phyloP scores from a whole-genome alignment of 23 red algal species.

The Pyropia yezoensis region DNA sequence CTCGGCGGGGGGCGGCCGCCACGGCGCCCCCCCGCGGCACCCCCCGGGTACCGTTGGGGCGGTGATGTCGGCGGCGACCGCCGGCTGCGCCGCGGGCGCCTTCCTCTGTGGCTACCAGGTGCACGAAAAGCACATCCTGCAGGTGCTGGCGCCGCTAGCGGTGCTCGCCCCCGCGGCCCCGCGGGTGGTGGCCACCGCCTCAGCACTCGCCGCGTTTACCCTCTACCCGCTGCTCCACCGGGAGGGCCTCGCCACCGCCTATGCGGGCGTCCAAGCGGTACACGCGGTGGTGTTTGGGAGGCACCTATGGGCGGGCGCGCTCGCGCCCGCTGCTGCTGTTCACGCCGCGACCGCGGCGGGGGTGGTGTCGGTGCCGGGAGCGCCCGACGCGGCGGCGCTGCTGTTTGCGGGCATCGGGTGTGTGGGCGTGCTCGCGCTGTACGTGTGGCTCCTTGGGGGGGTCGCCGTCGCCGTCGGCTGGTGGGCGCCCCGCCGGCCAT shows the following conservation, averaged over 20 bases:
- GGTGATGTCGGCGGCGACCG: constrained; percentile 5
- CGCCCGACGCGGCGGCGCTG: too few species aligned
- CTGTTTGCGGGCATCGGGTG: too few species aligned
- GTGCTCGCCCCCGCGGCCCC: constrained; percentile 17
- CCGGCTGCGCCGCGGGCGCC: constrained; percentile 49
- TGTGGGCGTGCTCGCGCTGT: too few species aligned
- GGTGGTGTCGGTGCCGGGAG: too few species aligned
- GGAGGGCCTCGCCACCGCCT: constrained; percentile 40
- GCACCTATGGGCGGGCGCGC: background rate
- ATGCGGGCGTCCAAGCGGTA: constrained; percentile 11
- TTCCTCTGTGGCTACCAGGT: constrained; percentile 91
- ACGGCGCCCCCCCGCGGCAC: background rate
- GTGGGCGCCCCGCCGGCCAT: too few species aligned
- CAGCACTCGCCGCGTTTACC: constrained; percentile 20
- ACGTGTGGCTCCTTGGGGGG: too few species aligned
- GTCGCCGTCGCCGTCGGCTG: too few species aligned
- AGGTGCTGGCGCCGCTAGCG: constrained; percentile 52
- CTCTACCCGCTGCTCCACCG: constrained; percentile 58
- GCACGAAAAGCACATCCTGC: constrained; percentile 97
- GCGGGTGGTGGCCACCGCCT: constrained; percentile 21
- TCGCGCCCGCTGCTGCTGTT: too few species aligned
- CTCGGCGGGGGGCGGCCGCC: too few species aligned
- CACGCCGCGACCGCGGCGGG: too few species aligned
- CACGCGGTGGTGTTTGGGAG: constrained; percentile 12
- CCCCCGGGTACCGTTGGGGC: background rate